Evolutionary conservation across 108 stramenopile species (phyloP), one percentile per base, ranked within the genome.

Genomic region (Cyclotella choctawhatcheeana): DNA sequence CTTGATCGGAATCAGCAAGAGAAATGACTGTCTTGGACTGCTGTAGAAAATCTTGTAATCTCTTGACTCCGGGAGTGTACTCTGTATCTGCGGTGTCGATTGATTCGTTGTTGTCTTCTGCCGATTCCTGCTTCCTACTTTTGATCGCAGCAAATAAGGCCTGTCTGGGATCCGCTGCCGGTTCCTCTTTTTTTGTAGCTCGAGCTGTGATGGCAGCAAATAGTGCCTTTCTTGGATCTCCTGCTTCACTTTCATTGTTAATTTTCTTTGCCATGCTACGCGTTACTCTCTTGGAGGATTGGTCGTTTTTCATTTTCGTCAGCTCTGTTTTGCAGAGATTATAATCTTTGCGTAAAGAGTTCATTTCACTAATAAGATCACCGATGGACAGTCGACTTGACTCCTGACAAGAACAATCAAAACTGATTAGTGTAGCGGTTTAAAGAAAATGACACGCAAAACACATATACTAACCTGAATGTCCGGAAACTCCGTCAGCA

Each of bases 261-360:
- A 52, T 44, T 55, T 56, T 73, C 40, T 73, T 77, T 59, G 52
- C 24, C 44, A 34, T 58, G 40, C 40, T 71, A 3, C 62, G 71
- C 26, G 69, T 71, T 12, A 52, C 44, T 50, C 64, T 47, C 55
- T 71, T 76, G 7, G 78, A 71, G 43, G 65, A 59, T 45, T 73
- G 73, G 22, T 90, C 88, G 12, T 76, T 82, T 44, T 84, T 83
- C 74, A 94, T 79, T 7, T 44, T 63, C 7, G 75, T 81, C 18
- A 90, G 81, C 60, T 95, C 94, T 33, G 58, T 69, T 63, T 86
- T 77, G 79, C 94, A 95, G 44, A 79, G 80, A 8, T 84, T 35
- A 18, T 85, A 72, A 10, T 82, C 74, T 21, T 66, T 79, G 17
- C 71, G 69, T 5, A 93, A 52, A 37, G 58, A 74, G 45, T 66